Conservation (phyloP, 1,284 basidiomycete genomes). For the Heterobasidion irregulare region DNA sequence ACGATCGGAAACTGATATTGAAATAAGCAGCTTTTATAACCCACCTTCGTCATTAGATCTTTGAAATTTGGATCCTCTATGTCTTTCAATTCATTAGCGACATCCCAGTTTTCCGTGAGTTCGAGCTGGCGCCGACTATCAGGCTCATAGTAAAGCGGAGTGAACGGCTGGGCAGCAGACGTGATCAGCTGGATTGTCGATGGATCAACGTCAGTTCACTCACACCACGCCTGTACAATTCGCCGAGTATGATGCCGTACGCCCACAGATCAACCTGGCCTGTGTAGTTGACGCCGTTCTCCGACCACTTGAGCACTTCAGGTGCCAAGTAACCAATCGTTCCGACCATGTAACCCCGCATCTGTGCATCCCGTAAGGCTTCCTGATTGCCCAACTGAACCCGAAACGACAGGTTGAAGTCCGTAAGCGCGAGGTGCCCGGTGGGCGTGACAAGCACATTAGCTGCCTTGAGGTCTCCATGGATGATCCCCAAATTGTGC, state of each 20-base stretch:
- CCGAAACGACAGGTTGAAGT: conserved; percentile 12
- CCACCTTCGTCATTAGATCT: conserved; percentile 7
- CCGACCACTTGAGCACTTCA: conserved; percentile 7
- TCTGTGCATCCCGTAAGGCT: not conserved
- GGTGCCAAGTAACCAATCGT: conserved; percentile 16
- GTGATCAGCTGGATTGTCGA: not conserved
- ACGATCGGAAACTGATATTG: not conserved
- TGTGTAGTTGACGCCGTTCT: conserved; percentile 4
- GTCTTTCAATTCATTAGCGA: not conserved
- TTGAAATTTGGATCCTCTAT: not conserved
- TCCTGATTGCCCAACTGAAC: not conserved
- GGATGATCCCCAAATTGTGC: conserved; percentile 9
- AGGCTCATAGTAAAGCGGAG: not conserved
- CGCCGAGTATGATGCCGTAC: conserved; percentile 13
- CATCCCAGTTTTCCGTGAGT: not conserved
- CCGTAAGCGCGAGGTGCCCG: conserved; percentile 15
- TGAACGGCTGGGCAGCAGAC: not conserved
- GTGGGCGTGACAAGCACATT: conserved; percentile 15
- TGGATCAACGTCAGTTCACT: not conserved
- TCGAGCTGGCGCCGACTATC: not conserved
- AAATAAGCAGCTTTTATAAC: not conserved
- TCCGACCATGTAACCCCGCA: conserved; percentile 5
- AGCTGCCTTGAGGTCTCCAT: conserved; percentile 19
- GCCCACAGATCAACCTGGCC: conserved; percentile 15
- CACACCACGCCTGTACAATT: not conserved